Evolutionary conservation across 1,284 basidiomycete genomes (phyloP), one percentile per base, ranked within the genome.

Genomic region (Puccinia triticina): DNA sequence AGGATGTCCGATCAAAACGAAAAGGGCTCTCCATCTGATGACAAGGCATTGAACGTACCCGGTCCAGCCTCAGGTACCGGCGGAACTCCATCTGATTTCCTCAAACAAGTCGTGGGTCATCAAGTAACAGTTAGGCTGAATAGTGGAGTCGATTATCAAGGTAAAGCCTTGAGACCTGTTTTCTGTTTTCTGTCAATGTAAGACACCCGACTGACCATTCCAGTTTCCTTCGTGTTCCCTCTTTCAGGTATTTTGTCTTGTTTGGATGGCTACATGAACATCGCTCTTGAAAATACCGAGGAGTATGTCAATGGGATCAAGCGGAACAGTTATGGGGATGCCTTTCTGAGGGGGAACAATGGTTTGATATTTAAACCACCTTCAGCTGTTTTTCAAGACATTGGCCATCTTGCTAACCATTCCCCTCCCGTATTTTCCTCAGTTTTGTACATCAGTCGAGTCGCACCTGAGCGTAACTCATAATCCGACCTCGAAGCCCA

Each of bases 121-220:
- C 91, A 91, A 77, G 96, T 98, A 82, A 93, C 96, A 84, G 97
- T 98, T 61, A 90, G 96, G 82, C 90, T 99, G 82, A 95, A 93
- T n/a, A 95, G 93, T 57, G 97, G 97, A 0, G 93, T 99, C 18
- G 96, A 98, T 88, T 99, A 99, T 88, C 91, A 92, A 84, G 96
- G 96, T 94, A 84, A 79, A 91, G 88, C 14, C 4, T n/a, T n/a
- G n/a, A n/a, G n/a, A n/a, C n/a, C n/a, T n/a, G n/a, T n/a, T n/a
- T n/a, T n/a, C n/a, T n/a, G n/a, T n/a, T n/a, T n/a, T n/a, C n/a
- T n/a, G n/a, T n/a, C n/a, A n/a, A n/a, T n/a, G n/a, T n/a, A n/a
- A n/a, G n/a, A n/a, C n/a, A n/a, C n/a, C n/a, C n/a, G n/a, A n/a
- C n/a, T n/a, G n/a, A n/a, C n/a, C n/a, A n/a, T n/a, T n/a, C n/a